Evolutionary conservation across 169 alveolate species (phyloP), one percentile per base, ranked within the genome.

Genomic region (Plasmodium billcollinsi): DNA sequence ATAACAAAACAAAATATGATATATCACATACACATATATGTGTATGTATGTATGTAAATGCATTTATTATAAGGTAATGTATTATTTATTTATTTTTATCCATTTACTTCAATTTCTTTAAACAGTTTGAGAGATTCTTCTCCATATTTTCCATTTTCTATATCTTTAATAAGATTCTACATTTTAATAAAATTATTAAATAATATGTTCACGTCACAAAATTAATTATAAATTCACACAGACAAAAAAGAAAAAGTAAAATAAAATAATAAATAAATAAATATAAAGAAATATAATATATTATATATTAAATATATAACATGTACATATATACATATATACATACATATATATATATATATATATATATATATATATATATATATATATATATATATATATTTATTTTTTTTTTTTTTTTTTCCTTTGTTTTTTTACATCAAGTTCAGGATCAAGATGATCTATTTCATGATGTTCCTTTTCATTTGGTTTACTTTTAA

Each of bases 141-240:
- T 12, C 89, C 89, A 21, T 24, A 52, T 26, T 78, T 66, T 43
- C 89, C 89, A 26, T 63, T 73, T 26, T 78, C 89, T 78, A 78
- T n/a, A 20, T 78, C 78, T 14, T 78, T 78, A 18, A 78, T 47
- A n/a, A 78, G 65, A 52, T 78, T 66, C 89, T 78, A 62, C 11
- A 50, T 12, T n/a, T 26, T 50, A n/a, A 21, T 6, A 71, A 71
- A 43, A 49, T 69, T 29, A 26, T 20, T n/a, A 39, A 15, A 5
- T 49, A 45, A 50, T 49, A 71, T 47, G 45, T 69, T 9, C 43
- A 18, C 26, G 14, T 18, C 62, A 5, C 21, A 20, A 15, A 70
- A 70, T 47, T n/a, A n/a, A 54, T 12, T 54, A 26, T 26, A 26
- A 26, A 26, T 26, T 1, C 33, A 26, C 3, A 26, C 33, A 26